Conservation (phyloP, 495 filamentous ascomycete genomes). For the Podospora sp. region DNA sequence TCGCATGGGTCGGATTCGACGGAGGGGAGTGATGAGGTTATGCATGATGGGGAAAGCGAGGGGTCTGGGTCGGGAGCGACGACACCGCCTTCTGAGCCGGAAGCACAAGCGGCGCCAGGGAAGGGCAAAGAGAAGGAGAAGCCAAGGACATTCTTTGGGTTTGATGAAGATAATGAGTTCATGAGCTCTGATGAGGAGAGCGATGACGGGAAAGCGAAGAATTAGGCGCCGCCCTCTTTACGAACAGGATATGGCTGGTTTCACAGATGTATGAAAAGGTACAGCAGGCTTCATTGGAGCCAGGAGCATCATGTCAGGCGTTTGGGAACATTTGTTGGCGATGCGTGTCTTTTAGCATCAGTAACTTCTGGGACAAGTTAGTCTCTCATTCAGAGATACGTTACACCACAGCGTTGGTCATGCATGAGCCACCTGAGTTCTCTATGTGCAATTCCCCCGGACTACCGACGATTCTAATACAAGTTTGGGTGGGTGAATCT, state of each 20-base stretch:
- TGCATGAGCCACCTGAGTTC: conserved; percentile 17
- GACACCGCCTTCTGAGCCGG: conserved; percentile 38
- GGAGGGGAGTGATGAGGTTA: conserved; percentile 32
- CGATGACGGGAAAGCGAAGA: conserved; percentile 42
- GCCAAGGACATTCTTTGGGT: conserved; percentile 68
- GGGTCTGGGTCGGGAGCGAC: conserved; percentile 41
- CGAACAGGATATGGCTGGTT: neutral
- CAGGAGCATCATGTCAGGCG: conserved; percentile 3
- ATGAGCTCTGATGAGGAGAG: conserved; percentile 77
- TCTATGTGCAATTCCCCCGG: conserved; percentile 37
- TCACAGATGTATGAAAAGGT: neutral
- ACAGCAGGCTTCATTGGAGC: neutral
- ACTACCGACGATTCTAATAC: conserved; percentile 31
- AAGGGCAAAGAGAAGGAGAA: conserved; percentile 51
- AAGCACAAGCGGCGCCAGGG: conserved; percentile 21
- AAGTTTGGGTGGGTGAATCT: conserved; percentile 18
- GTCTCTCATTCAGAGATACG: neutral
- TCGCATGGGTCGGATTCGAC: conserved; percentile 47
- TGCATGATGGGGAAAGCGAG: conserved; percentile 35
- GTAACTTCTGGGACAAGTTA: neutral
- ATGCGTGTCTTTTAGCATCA: neutral
- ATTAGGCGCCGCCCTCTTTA: conserved; percentile 24
- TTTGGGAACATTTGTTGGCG: conserved; percentile 1
- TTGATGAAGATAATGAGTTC: conserved; percentile 90
- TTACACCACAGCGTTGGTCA: conserved; percentile 1